These are phyloP conservation scores for Ogataea wickerhamii DNA, from an alignment of 805 yeast species.

Conservation along the genomic window DNA sequence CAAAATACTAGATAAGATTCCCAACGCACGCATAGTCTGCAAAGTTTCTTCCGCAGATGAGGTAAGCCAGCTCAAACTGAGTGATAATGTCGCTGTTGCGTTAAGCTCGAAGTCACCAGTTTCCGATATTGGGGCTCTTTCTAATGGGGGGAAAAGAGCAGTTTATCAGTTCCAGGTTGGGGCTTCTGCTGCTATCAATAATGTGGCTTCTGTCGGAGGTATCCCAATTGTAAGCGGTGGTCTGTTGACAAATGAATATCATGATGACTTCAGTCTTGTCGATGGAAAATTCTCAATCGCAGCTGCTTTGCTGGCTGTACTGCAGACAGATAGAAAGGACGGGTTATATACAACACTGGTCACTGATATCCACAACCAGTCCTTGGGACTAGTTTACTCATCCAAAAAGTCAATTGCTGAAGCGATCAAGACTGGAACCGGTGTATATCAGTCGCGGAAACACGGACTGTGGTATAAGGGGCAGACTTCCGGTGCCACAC, in stretches of 20 bases:
- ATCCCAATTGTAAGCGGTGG: conserved; percentile 33
- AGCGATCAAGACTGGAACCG: conserved; percentile 76
- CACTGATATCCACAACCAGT: conserved; percentile 60
- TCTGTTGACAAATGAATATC: conserved; percentile 33
- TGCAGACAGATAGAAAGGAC: conserved; percentile 81
- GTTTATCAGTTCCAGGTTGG: conserved; percentile 10
- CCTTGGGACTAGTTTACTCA: conserved; percentile 89
- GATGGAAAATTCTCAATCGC: conserved; percentile 32
- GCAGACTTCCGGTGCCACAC: conserved; percentile 94
- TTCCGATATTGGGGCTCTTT: conserved; percentile 9
- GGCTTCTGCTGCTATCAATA: conserved; percentile 12
- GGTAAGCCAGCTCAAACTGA: conserved; percentile 15
- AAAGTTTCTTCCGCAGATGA: conserved; percentile 19
- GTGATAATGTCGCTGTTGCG: conserved; percentile 22
- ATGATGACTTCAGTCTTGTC: conserved; percentile 14
- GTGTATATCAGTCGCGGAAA: conserved; percentile 91
- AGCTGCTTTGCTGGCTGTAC: conserved; percentile 44
- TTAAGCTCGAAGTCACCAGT: conserved; percentile 17
- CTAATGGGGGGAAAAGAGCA: conserved; percentile 15
- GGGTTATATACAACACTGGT: conserved; percentile 84
- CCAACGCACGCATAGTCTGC: conserved; percentile 32
- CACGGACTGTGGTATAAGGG: conserved; percentile 97
- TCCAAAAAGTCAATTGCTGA: conserved; percentile 76
- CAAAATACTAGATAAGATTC: conserved; percentile 26
- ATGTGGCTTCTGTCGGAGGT: conserved; percentile 32